Base-by-base conservation (phyloP, 148 eudicot genomes). In the Rhododendron ferrugineum region DNA sequence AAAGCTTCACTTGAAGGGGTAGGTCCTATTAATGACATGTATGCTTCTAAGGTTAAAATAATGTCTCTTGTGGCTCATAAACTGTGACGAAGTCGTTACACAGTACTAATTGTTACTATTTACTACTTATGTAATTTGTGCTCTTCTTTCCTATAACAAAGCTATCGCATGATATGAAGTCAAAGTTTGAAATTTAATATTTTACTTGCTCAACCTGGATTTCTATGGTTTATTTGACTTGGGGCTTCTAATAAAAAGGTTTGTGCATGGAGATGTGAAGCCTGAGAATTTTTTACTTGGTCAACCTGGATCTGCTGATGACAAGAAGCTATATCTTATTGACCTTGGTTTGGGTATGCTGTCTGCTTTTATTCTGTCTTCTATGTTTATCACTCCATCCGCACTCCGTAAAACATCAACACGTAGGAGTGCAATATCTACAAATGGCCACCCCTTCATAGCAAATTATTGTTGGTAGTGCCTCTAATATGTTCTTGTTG, bases 211-310 rank as follows among this genome's bases (percentile, higher is more conserved):
- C 75, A 32, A 70, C 37, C 22, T 30, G 37, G 14, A 23, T 16
- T 54, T 18, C 64, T 22, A 37, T 22, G 22, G 13, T 16, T 80
- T 34, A 80, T 81, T 32, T 26, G 22, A 81, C 73, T 52, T 73
- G 40, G 74, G 54, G 22, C 79, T 80, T 78, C 50, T 37, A 32
- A 78, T 85, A 64, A 76, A 36, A 34, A 96, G 98, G 75, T 96
- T 96, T 90, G 98, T 96, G 89, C 98, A 96, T 87, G 98, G 98
- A 85, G 98, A 96, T 85, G 98, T 96, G 83, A 96, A 96, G 92
- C 98, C 98, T 26, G 98, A 95, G 86, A 95, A 95, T 84, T 95
- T 95, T 88, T 88, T 95, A 64, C 96, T 95, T 80, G 98, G 98
- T 86, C 98, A 91, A 84, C 98, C 98, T 82, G 94, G 95, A 88